Evolutionary conservation across 495 filamentous ascomycete genomes (phyloP).

Genomic region (Clohesyomyces aquaticus): DNA sequence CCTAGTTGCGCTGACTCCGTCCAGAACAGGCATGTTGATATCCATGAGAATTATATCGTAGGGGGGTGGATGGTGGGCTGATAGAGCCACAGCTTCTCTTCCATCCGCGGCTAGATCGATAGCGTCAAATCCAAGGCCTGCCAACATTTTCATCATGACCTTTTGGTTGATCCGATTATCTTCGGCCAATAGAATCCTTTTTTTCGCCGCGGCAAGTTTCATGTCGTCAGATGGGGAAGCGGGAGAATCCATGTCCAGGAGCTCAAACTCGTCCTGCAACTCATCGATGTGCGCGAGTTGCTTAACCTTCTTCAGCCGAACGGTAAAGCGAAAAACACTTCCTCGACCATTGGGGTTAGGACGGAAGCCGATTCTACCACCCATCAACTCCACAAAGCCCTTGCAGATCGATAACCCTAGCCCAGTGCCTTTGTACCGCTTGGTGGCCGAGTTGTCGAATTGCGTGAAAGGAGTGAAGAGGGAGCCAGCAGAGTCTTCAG

Average conservation of each 20-base stretch:
- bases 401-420: slow-evolving; percentile 39
- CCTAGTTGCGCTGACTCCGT: slow-evolving; percentile 50
- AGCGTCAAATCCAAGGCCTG: slow-evolving; percentile 57
- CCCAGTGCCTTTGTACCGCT: slow-evolving; percentile 36
- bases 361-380: slow-evolving; percentile 47
- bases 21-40: slow-evolving; percentile 57
- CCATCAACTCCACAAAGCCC: slow-evolving; percentile 37
- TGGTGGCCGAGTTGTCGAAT: slow-evolving; percentile 38
- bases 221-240: slow-evolving; percentile 32
- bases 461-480: slow-evolving; percentile 40
- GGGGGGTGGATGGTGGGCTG: slow-evolving; percentile 54
- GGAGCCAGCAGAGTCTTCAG: neutral
- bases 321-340: slow-evolving; percentile 65
- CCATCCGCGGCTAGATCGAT: slow-evolving; percentile 62
- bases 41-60: slow-evolving; percentile 63
- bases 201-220: slow-evolving; percentile 41
- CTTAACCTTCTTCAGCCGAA: slow-evolving; percentile 54
- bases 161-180: slow-evolving; percentile 61
- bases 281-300: slow-evolving; percentile 32
- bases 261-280: slow-evolving; percentile 42
- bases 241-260: slow-evolving; percentile 6
- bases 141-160: slow-evolving; percentile 63
- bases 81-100: slow-evolving; percentile 58
- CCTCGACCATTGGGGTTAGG: slow-evolving; percentile 58
- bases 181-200: slow-evolving; percentile 52